Percentiles rank a stretch among this genome's conserved stretches.
These are phyloP conservation scores for Dendrocalamus sinicus DNA, from an alignment of 176 grass and related monocot species.

Conservation along the genomic window DNA sequence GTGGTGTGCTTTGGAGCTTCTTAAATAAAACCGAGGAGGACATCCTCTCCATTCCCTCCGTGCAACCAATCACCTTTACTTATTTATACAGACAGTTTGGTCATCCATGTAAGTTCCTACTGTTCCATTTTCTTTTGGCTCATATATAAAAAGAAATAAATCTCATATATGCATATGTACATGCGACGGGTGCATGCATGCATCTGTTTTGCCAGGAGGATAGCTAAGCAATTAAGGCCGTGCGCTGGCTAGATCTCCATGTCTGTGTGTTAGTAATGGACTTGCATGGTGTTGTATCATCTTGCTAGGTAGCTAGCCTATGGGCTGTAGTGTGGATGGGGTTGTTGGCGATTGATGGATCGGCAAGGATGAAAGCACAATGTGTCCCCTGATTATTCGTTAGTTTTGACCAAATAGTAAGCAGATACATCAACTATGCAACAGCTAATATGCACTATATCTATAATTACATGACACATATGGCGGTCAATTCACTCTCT, in stretches of 20 bases:
- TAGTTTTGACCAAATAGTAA: not conserved
- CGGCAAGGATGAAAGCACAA: not conserved
- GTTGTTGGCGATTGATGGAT: constrained; percentile 1
- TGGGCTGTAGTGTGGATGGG: not conserved
- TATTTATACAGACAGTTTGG: not conserved
- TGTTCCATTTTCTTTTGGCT: not conserved
- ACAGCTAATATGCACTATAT: too few relatives aligned
- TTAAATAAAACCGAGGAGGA: constrained; percentile 38
- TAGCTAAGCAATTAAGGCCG: not conserved
- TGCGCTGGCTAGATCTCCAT: not conserved
- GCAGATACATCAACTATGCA: not conserved
- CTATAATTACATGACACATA: too few relatives aligned
- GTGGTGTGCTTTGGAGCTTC: not conserved
- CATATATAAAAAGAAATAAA: not conserved
- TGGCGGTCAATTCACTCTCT: too few relatives aligned
- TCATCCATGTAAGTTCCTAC: not conserved
- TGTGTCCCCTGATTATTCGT: not conserved
- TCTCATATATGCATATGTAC: not conserved
- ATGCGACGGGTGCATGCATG: not conserved
- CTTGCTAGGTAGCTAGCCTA: not conserved
- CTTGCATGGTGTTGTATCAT: not conserved
- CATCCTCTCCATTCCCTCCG: not conserved
- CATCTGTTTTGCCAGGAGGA: not conserved
- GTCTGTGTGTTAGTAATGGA: not conserved
- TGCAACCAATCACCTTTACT: constrained; percentile 25